Evolutionary conservation across 352 stramenopile species (phyloP).

Genomic region (Globisporangium splendens): DNA sequence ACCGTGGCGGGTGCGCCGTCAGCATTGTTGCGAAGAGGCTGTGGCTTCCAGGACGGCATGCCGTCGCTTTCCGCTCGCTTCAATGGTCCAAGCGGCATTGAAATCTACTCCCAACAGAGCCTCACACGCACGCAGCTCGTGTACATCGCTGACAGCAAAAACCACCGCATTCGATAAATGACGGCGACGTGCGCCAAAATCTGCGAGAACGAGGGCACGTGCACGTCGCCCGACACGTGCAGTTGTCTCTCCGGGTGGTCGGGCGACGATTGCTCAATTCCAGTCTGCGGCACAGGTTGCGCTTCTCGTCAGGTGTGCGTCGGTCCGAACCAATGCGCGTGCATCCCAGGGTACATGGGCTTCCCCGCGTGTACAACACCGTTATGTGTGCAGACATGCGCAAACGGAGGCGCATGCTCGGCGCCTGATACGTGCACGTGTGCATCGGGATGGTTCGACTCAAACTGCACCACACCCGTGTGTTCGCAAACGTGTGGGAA

Average conservation of each 20-base stretch:
- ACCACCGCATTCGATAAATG: conserved; percentile 91
- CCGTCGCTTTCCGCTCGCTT: conserved; percentile 83
- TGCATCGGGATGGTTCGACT: conserved; percentile 91
- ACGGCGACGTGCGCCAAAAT: conserved; percentile 89
- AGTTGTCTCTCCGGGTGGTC: conserved; percentile 84
- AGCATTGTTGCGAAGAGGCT: conserved; percentile 77
- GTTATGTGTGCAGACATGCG: conserved; percentile 89
- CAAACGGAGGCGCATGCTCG: conserved; percentile 83
- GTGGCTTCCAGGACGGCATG: conserved; percentile 83
- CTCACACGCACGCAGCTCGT: conserved; percentile 64
- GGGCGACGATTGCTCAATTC: conserved; percentile 87
- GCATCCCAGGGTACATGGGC: conserved; percentile 89
- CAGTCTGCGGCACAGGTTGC: conserved; percentile 57
- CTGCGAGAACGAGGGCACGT: conserved; percentile 94
- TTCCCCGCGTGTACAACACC: conserved; percentile 60
- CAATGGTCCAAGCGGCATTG: conserved; percentile 57
- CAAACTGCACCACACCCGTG: conserved; percentile 96
- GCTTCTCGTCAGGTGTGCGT: conserved; percentile 85
- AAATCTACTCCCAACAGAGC: conserved; percentile 50
- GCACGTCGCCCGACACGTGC: conserved; percentile 85
- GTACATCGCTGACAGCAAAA: conserved; percentile 91
- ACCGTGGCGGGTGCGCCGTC: conserved; percentile 88
- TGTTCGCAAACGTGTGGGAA: conserved; percentile 96
- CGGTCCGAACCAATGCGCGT: conserved; percentile 88
- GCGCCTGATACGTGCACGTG: conserved; percentile 94